Evolutionary conservation across 345 rosid species (phyloP), one percentile per base, ranked within the genome.

Genomic region (Durio zibethinus): DNA sequence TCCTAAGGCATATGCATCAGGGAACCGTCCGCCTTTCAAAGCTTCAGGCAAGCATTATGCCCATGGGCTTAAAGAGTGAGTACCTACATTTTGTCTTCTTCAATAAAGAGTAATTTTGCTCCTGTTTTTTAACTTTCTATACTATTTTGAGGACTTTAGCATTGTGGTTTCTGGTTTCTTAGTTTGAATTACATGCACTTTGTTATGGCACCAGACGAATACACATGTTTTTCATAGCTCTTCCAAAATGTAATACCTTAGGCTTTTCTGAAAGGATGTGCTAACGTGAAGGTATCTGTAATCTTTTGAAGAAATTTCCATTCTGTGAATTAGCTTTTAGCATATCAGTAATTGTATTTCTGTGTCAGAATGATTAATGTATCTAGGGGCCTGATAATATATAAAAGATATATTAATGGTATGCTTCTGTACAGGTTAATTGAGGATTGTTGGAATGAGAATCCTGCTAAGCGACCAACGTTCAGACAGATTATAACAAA

Each of bases 401-500:
- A 60, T 27, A 12, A 60, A 62, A 62, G 40, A 36, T 66, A 42
- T 21, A 20, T 25, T 72, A 53, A 72, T 38, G n/a, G 29, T 23
- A 42, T 48, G 42, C 40, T 76, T 18, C 33, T 38, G 14, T 59
- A 38, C 89, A 93, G 99, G 87, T 85, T 93, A 83, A 96, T 93
- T 74, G 94, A 91, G 84, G 93, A 90, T 66, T 96, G 98, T 84
- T 93, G 97, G 99, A 77, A 80, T 47, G 97, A 96, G 75, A 87
- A 90, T 66, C 97, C 97, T 33, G 82, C 85, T 12, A 92, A 85
- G 80, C 85, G 99, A 81, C 99, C 97, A 2, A 79, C 97, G 10
- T 96, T 92, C 86, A 91, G 87, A 86, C 85, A 87, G 82, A 86
- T 96, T 74, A 85, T 93, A 75, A 78, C 67, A 66, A 87, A 79